These are phyloP conservation scores for Monosporozyma servazzii DNA, from an alignment of 805 yeast genomes.

Conservation along the genomic window DNA sequence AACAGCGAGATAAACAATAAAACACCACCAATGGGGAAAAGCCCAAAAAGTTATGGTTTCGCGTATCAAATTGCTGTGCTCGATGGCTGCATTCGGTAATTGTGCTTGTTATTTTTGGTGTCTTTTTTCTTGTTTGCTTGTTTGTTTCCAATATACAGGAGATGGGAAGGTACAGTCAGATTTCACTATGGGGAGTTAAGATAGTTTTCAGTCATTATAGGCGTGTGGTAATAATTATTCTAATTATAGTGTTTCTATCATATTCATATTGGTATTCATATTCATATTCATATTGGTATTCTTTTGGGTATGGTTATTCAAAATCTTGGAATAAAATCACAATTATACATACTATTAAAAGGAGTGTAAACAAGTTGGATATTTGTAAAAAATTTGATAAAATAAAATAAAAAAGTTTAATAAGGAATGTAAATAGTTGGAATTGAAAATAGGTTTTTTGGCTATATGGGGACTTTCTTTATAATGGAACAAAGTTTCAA, in stretches of 20 bases:
- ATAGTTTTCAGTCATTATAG: too few relatives aligned
- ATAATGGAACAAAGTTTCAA: not conserved
- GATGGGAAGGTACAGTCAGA: too few relatives aligned
- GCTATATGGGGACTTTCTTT: not conserved
- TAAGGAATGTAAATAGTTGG: conserved; percentile 33
- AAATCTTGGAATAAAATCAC: not conserved
- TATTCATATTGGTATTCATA: too few relatives aligned
- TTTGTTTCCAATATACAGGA: not conserved
- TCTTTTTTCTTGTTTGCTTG: not conserved
- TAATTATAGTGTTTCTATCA: too few relatives aligned
- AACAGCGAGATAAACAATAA: not conserved
- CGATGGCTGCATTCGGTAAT: not conserved
- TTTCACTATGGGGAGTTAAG: too few relatives aligned
- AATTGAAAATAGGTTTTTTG: conserved; percentile 3
- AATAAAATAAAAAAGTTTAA: not conserved
- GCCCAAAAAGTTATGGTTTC: not conserved
- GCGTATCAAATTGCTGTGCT: not conserved
- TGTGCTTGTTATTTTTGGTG: not conserved
- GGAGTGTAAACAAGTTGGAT: conserved; percentile 17
- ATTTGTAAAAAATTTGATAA: conserved; percentile 3
- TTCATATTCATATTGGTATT: too few relatives aligned
- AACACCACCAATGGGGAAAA: not conserved
- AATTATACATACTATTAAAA: conserved; percentile 4
- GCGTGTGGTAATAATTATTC: too few relatives aligned
- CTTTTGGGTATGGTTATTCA: too few relatives aligned